Conservation (phyloP, 768 basidiomycete genomes). For the Dendrothele bispora region DNA sequence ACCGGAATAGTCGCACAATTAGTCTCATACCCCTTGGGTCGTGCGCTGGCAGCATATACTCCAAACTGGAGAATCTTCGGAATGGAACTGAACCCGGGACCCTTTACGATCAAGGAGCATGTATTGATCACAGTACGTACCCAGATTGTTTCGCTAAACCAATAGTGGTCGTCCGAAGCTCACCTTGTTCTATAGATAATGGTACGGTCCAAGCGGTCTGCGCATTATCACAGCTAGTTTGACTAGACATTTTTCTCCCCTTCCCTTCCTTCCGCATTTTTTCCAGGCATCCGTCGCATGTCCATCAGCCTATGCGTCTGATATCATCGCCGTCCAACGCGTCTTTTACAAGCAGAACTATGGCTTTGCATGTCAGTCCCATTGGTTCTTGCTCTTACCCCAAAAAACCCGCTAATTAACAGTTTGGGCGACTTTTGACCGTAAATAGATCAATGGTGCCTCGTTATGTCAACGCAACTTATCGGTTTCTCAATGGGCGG, state of each 20-base stretch:
- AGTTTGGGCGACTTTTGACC: no score
- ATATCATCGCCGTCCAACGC: constrained; percentile 72
- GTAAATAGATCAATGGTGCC: constrained; percentile 52
- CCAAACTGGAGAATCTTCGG: constrained; percentile 58
- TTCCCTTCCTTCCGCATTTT: not conserved
- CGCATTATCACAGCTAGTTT: not conserved
- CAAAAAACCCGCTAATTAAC: no score
- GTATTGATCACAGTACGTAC: constrained; percentile 21
- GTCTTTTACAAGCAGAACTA: constrained; percentile 63
- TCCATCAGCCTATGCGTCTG: constrained; percentile 57
- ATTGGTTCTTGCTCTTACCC: not conserved
- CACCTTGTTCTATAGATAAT: constrained; percentile 10
- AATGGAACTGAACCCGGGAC: constrained; percentile 68
- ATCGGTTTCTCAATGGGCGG: constrained; percentile 62
- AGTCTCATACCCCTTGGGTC: constrained; percentile 67
- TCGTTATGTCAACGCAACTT: constrained; percentile 71
- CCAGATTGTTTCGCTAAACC: not conserved
- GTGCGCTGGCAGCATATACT: constrained; percentile 60
- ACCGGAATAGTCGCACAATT: constrained; percentile 72
- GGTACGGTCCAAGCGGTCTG: constrained; percentile 8
- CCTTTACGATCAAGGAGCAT: constrained; percentile 73
- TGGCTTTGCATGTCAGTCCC: constrained; percentile 43
- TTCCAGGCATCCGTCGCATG: constrained; percentile 6
- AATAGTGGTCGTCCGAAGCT: no score
- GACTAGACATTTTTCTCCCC: no score